Evolutionary conservation across 2,329 filamentous ascomycete species (phyloP).

Genomic region (Cytospora piceicola): DNA sequence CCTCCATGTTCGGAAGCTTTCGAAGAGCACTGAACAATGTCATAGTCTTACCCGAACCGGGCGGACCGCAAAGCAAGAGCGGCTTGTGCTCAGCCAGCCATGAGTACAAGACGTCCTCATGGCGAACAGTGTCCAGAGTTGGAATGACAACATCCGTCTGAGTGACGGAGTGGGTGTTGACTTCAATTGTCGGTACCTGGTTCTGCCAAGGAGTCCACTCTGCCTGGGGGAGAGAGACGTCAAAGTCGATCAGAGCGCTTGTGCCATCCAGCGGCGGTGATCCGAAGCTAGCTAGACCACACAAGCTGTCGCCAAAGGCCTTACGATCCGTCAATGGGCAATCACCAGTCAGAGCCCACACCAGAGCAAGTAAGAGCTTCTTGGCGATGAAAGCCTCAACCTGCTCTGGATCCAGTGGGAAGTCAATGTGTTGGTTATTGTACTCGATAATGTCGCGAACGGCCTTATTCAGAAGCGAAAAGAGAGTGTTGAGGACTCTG

Average conservation of each 20-base stretch:
- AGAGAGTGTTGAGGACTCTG: conserved; percentile 87
- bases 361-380: conserved; percentile 87
- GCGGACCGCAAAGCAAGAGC: conserved; percentile 91
- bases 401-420: conserved; percentile 87
- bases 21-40: conserved; percentile 96
- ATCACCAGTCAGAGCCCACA: conserved; percentile 96
- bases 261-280: conserved; percentile 77
- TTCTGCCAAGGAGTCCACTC: conserved; percentile 95
- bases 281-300: conserved; percentile 82
- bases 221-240: conserved; percentile 82
- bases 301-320: conserved; percentile 82
- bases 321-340: conserved; percentile 89
- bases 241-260: conserved; percentile 92
- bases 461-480: conserved; percentile 93
- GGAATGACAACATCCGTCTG: conserved; percentile 99
- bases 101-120: conserved; percentile 98
- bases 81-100: conserved; percentile 99
- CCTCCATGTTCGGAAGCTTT: conserved; percentile 98
- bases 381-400: conserved; percentile 89
- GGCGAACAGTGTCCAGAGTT: conserved; percentile 93
- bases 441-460: conserved; percentile 94
- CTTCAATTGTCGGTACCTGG: conserved; percentile 90
- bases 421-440: conserved; percentile 91
- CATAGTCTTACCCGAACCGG: conserved; percentile 99
- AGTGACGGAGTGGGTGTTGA: conserved; percentile 97